Percentiles rank a stretch among this genome's conserved stretches.
These are phyloP conservation scores for Phyllosticta citribraziliensis DNA, from an alignment of 2,329 filamentous ascomycete species.

Conservation along the genomic window DNA sequence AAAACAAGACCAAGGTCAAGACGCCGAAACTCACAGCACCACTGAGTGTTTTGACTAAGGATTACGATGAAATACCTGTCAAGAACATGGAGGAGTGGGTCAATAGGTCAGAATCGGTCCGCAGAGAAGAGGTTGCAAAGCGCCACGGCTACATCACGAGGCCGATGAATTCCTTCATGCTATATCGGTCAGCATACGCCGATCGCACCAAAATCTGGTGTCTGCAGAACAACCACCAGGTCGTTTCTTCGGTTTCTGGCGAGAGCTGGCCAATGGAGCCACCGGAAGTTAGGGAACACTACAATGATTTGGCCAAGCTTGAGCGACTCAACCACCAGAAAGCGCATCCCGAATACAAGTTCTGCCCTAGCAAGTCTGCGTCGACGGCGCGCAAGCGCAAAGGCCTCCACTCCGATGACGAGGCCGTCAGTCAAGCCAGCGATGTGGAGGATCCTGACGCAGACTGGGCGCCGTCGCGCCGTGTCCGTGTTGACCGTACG, in stretches of 20 bases:
- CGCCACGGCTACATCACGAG: slow-evolving; percentile 74
- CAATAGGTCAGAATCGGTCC: slow-evolving; percentile 55
- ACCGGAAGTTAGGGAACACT: slow-evolving; percentile 60
- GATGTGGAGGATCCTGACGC: slow-evolving; percentile 31
- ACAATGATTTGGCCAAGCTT: slow-evolving; percentile 65
- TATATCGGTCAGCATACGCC: slow-evolving; percentile 89
- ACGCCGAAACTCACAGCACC: slow-evolving; percentile 53
- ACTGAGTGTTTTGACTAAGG: slow-evolving; percentile 59
- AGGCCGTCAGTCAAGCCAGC: slow-evolving; percentile 31
- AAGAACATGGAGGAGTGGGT: slow-evolving; percentile 76
- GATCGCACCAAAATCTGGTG: slow-evolving; percentile 76
- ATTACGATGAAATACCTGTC: slow-evolving; percentile 52
- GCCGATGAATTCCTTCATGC: slow-evolving; percentile 97
- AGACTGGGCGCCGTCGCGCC: slow-evolving; percentile 25
- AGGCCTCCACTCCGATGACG: slow-evolving; percentile 25
- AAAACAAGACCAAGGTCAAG: slow-evolving; percentile 34
- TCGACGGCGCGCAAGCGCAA: slow-evolving; percentile 40
- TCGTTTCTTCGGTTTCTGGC: slow-evolving; percentile 81
- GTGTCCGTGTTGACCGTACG: slow-evolving; percentile 7
- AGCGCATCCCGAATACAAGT: slow-evolving; percentile 89
- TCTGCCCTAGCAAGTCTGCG: slow-evolving; percentile 67
- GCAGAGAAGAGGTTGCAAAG: slow-evolving; percentile 58
- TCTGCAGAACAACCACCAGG: slow-evolving; percentile 82
- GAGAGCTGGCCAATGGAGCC: slow-evolving; percentile 78
- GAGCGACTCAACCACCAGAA: slow-evolving; percentile 77